Evolutionary conservation across 208 protist genomes (phyloP), one percentile per base, ranked within the genome.

Genomic region (Acanthamoeba divionensis): DNA sequence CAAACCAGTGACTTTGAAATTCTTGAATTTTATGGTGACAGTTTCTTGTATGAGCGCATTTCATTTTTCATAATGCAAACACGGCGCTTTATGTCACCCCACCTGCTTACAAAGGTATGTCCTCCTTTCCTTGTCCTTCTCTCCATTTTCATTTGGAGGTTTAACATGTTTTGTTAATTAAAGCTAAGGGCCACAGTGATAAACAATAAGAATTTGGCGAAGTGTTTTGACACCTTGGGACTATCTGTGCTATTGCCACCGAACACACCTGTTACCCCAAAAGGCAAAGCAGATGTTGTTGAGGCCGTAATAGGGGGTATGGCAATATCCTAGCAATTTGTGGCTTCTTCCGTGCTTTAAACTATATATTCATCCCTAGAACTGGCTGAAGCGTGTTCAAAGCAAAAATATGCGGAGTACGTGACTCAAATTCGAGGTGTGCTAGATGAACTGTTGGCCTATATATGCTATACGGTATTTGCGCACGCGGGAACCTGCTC

Each of bases 61-160:
- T 73, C 65, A 18, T 66, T 66, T 18, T 66, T 73, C 29, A 73
- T 73, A 18, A 73, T 73, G 65, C 65, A 73, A n/a, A 73, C 65
- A n/a, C 65, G 65, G 18, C 65, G 65, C 29, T 73, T 73, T 60
- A 73, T 73, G 65, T 66, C 24, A 18, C 65, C 65, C 18, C 47
- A 60, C 47, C 65, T 73, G 47, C 24, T 73, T 18, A 73, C 65
- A 38, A 15, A n/a, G 18, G 18, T 73, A 38, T n/a, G 52, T n/a
- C n/a, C 18, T 60, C n/a, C 52, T n/a, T n/a, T n/a, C n/a, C n/a
- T n/a, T n/a, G n/a, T n/a, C n/a, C n/a, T n/a, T n/a, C n/a, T n/a
- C n/a, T n/a, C n/a, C n/a, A n/a, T n/a, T n/a, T n/a, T n/a, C n/a
- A n/a, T n/a, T n/a, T n/a, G n/a, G n/a, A n/a, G n/a, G n/a, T n/a